Conservation (phyloP, 2,329 filamentous ascomycete species). For the Paracorniculantispora psalliotae region DNA sequence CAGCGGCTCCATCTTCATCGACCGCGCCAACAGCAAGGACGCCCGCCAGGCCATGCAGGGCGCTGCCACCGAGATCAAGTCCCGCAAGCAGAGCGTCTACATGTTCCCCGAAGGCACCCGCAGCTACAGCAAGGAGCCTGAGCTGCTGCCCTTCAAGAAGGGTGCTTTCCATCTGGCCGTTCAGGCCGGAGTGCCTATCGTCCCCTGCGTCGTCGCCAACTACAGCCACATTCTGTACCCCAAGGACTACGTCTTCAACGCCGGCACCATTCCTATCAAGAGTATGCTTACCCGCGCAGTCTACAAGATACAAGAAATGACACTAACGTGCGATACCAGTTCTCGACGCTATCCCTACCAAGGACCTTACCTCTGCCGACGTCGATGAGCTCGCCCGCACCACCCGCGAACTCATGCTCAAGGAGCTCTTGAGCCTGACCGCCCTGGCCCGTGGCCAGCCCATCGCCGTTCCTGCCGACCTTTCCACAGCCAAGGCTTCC, state of each 20-base stretch:
- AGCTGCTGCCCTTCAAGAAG: constrained; percentile 94
- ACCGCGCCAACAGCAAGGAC: constrained; percentile 77
- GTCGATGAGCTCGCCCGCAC: constrained; percentile 67
- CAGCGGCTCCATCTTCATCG: constrained; percentile 89
- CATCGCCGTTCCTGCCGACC: constrained; percentile 25
- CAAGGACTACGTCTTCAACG: constrained; percentile 59
- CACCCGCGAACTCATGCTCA: constrained; percentile 71
- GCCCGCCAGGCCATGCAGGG: constrained; percentile 81
- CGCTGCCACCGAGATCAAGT: constrained; percentile 74
- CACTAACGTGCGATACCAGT: constrained; percentile 42
- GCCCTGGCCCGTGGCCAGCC: constrained; percentile 42
- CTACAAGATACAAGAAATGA: constrained; percentile 10
- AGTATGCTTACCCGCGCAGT: constrained; percentile 41
- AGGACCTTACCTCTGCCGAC: constrained; percentile 66
- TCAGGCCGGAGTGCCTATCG: constrained; percentile 87
- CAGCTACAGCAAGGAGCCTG: constrained; percentile 78
- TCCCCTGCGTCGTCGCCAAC: constrained; percentile 78
- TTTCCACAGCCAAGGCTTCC: constrained; percentile 20
- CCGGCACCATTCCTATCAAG: constrained; percentile 69
- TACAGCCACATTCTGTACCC: constrained; percentile 69
- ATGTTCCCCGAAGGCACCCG: constrained; percentile 92
- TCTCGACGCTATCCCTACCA: constrained; percentile 73
- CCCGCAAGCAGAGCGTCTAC: constrained; percentile 69
- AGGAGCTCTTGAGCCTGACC: constrained; percentile 53
- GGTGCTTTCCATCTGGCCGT: constrained; percentile 95